Conservation (phyloP, 345 rosid genomes). For the Barbarea vulgaris region DNA sequence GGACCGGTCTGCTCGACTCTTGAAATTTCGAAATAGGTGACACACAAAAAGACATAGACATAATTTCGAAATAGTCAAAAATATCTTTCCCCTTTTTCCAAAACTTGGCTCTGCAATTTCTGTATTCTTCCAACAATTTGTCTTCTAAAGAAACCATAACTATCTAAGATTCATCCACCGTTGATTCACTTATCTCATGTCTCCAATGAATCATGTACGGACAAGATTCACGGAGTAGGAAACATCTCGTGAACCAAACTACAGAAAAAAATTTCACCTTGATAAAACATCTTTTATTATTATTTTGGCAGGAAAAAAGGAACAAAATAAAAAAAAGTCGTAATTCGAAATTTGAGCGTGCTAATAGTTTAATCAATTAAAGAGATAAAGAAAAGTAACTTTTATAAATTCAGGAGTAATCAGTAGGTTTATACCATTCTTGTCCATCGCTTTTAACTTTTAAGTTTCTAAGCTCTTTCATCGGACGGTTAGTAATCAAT, state of each 20-base stretch:
- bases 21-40: slow-evolving; percentile 12
- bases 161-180: slow-evolving; percentile 5
- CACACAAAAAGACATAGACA: slow-evolving; percentile 20
- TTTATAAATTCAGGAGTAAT: slow-evolving; percentile 38
- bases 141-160: slow-evolving; percentile 18
- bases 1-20: not conserved
- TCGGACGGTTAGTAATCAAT: not conserved
- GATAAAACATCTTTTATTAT: slow-evolving; percentile 10
- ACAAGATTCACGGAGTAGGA: slow-evolving; percentile 14
- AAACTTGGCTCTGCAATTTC: slow-evolving; percentile 13
- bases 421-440: slow-evolving; percentile 37
- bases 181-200: slow-evolving; percentile 21
- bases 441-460: slow-evolving; percentile 37
- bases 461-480: not conserved
- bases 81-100: not conserved
- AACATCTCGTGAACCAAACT: slow-evolving; percentile 5
- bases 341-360: slow-evolving; percentile 48
- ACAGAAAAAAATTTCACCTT: not conserved
- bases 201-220: slow-evolving; percentile 15
- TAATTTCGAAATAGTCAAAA: not conserved
- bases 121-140: slow-evolving; percentile 15
- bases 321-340: not conserved
- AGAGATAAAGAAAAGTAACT: slow-evolving; percentile 36
- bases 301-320: not conserved
- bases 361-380: slow-evolving; percentile 40